Evolutionary conservation across 169 alveolate species (phyloP), one percentile per base, ranked within the genome.

Genomic region (Plasmodium vivax): DNA sequence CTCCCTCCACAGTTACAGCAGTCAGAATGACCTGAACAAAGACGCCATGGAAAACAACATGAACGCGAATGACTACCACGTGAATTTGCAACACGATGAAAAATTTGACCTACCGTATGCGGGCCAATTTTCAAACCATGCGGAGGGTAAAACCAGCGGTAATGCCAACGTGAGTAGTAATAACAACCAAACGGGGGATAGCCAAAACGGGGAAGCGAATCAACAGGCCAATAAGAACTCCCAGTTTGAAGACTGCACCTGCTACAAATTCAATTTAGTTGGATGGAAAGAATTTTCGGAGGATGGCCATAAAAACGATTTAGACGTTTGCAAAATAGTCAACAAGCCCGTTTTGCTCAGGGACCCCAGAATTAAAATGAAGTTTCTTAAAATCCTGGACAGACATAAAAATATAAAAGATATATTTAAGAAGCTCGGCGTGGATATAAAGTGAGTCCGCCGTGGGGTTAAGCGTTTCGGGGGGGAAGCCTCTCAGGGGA

Each of bases 221-320:
- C 72, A 71, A 85, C 16, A 16, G 62, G 9, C 41, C 75, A 90
- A 38, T 80, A 79, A 80, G 58, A 56, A 27, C 23, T 41, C 71
- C 5, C 51, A 80, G 34, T 90, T 58, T 36, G 94, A 79, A 19
- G 95, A 82, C 27, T 92, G 95, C 36, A 74, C 77, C 5, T 92
- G 95, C 38, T 79, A 92, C 62, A 68, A 92, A 82, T 92, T 92
- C 30, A 92, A 45, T n/a, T 45, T 92, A 10, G 45, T 82, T 36
- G 95, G 95, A 58, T 92, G 95, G 95, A 92, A 81, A 71, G 95
- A 92, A 36, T 92, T 92, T 82, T 92, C 95, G 30, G 92, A 92
- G 75, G 95, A 92, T 92, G 95, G 95, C 0, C 95, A 92, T 51
- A 92, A 83, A 73, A 82, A 92, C 58, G 95, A 92, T 82, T 47